These are phyloP conservation scores for Leptodermis oblonga DNA, from an alignment of 257 asterid species.

Conservation along the genomic window DNA sequence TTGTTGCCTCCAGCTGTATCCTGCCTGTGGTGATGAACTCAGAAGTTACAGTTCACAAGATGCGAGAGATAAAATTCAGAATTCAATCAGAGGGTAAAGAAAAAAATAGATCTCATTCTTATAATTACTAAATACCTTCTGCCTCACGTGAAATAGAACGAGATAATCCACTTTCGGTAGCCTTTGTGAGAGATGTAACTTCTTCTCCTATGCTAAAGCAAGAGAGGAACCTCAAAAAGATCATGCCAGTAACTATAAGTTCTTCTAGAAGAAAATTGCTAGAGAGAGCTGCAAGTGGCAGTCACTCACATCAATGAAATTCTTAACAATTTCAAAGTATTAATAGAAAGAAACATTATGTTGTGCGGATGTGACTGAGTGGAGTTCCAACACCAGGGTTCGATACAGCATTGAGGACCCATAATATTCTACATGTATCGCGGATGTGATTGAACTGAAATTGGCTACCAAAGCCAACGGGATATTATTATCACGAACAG, in stretches of 20 bases:
- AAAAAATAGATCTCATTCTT: neutral
- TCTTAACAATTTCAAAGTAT: neutral
- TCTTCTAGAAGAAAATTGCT: neutral
- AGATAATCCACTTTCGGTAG: constrained; percentile 94
- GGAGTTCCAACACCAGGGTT: constrained; percentile 74
- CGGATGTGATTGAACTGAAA: constrained; percentile 79
- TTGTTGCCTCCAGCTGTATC: constrained; percentile 68
- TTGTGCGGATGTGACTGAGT: constrained; percentile 40
- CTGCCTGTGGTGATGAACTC: constrained; percentile 37
- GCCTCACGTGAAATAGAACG: constrained; percentile 89
- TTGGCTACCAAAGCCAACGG: constrained; percentile 95
- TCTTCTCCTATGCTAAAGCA: constrained; percentile 97
- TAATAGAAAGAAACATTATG: neutral
- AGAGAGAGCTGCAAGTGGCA: neutral
- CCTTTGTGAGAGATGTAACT: constrained; percentile 82
- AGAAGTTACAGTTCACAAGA: neutral
- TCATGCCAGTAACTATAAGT: constrained; percentile 2
- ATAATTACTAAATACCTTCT: constrained; percentile 54
- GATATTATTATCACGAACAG: constrained; percentile 68
- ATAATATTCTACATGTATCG: constrained; percentile 77
- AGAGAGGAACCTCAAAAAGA: constrained; percentile 72
- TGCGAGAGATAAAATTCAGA: neutral
- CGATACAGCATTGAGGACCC: constrained; percentile 88
- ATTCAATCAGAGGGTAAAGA: too few relatives aligned
- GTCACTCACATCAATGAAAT: neutral